Evolutionary conservation across 352 stramenopile species (phyloP).

Genomic region (Globisporangium cederbergense): DNA sequence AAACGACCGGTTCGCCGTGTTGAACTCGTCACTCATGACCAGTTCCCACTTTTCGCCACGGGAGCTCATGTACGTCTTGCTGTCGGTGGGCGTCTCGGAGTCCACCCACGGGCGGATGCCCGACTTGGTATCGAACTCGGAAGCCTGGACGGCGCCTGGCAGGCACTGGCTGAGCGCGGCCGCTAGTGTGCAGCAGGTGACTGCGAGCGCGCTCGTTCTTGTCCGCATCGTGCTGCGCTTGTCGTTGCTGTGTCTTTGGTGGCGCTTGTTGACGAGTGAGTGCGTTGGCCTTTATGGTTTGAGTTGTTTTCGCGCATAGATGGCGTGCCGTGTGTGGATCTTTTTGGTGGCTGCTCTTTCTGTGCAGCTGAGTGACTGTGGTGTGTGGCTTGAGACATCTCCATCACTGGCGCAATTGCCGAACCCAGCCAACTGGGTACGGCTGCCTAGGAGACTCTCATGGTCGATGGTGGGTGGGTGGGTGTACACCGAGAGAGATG

Average conservation of each 20-base stretch:
- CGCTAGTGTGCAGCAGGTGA: neutral
- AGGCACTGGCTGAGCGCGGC: neutral
- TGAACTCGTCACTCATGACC: conserved; percentile 74
- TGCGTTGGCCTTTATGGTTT: neutral
- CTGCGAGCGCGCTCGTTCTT: neutral
- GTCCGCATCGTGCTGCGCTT: neutral
- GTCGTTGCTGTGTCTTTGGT: neutral
- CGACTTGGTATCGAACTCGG: conserved; percentile 21
- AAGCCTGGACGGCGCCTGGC: neutral
- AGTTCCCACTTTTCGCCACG: conserved; percentile 52
- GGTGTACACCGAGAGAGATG: no score
- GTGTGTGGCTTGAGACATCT: no score
- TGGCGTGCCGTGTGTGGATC: no score
- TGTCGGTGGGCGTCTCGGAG: conserved; percentile 41
- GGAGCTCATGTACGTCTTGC: conserved; percentile 40
- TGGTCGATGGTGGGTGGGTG: no score
- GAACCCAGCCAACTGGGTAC: no score
- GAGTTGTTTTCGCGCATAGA: no score
- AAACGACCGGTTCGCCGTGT: conserved; percentile 44
- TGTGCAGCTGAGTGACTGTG: no score
- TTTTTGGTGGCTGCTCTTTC: no score
- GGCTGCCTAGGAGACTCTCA: no score
- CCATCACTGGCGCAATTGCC: no score
- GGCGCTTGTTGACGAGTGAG: neutral
- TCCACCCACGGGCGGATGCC: conserved; percentile 58